Evolutionary conservation across 257 asterid genomes (phyloP), one percentile per base, ranked within the genome.

Genomic region (Nicotiana tomentosiformis): DNA sequence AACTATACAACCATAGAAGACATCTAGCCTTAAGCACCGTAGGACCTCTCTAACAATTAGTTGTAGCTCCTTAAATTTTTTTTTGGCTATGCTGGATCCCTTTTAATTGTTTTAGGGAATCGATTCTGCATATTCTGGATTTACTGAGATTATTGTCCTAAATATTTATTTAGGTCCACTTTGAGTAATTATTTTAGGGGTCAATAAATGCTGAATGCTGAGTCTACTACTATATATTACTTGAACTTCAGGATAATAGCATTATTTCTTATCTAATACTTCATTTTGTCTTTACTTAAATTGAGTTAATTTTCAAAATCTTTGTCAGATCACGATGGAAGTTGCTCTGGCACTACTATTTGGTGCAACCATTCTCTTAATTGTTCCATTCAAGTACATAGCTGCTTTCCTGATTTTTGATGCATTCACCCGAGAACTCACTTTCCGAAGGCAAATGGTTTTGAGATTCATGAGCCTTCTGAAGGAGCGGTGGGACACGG

Each of bases 351-450:
- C 86, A 43, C 88, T 96, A 10, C 87, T 94, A 39, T 67, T 94
- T 30, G 88, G 97, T 70, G 87, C 97, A 9, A 86, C 90, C 15
- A 33, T 83, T 78, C 95, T 94, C 23, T 90, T 94, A 0, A 80
- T 96, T 55, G 89, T 96, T 57, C 98, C 98, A 1, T 96, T 96
- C 90, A 96, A 91, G 84, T 94, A 92, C 87, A 74, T 93, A 70
- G 87, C 90, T 23, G 92, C 95, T 23, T 92, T 87, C 80, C 62
- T 91, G 29, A 87, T 90, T 6, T 86, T 91, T 35, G 99, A 96
- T 90, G 88, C 92, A 83, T 96, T 96, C 88, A 96, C 99, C 17
- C 88, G 95, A 87, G 97, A 96, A 90, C 97, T 96, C 9, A 65
- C 91, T 87, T 91, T 96, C 83, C 89, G 98, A 58, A 91, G 90